phyloP scores from a whole-genome alignment of 1,284 basidiomycete genomes.

The Rhodotorula mucilaginosa region DNA sequence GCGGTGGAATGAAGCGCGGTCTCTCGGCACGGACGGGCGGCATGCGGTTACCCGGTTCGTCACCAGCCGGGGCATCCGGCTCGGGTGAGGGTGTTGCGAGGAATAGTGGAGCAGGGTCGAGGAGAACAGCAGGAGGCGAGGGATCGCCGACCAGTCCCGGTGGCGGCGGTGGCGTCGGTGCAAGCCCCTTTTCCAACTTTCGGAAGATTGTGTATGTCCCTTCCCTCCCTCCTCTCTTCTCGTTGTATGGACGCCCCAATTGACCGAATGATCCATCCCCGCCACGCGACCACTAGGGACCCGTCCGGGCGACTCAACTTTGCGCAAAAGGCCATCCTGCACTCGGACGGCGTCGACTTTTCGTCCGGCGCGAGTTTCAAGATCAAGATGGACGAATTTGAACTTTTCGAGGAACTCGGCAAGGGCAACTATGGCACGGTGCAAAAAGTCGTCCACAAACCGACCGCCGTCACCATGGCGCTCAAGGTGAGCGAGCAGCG shows the following conservation, averaged over 20 bases:
- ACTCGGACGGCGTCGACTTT: constrained; percentile 92
- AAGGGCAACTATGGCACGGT: constrained; percentile 97
- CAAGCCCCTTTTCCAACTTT: constrained; percentile 76
- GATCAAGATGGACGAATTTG: constrained; percentile 82
- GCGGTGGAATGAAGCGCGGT: neutral
- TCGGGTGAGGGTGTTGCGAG: neutral
- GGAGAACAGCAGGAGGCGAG: constrained; percentile 14
- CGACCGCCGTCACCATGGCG: constrained; percentile 93
- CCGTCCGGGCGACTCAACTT: constrained; percentile 93
- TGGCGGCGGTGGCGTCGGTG: constrained; percentile 55
- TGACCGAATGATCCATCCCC: neutral
- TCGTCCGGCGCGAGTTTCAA: constrained; percentile 86
- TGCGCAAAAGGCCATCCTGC: constrained; percentile 85
- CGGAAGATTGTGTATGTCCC: constrained; percentile 82
- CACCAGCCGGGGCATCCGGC: no score
- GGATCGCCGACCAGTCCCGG: constrained; percentile 7
- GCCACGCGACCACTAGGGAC: constrained; percentile 54
- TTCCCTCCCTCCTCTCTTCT: neutral
- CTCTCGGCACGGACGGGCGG: constrained; percentile 8
- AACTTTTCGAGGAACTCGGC: constrained; percentile 87
- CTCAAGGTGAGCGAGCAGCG: constrained; percentile 65
- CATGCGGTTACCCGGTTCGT: neutral
- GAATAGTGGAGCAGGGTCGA: neutral
- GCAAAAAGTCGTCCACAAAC: constrained; percentile 88
- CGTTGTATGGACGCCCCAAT: neutral